phyloP scores from a whole-genome alignment of 208 protist genomes.

The Trypanosoma platydactyli region DNA sequence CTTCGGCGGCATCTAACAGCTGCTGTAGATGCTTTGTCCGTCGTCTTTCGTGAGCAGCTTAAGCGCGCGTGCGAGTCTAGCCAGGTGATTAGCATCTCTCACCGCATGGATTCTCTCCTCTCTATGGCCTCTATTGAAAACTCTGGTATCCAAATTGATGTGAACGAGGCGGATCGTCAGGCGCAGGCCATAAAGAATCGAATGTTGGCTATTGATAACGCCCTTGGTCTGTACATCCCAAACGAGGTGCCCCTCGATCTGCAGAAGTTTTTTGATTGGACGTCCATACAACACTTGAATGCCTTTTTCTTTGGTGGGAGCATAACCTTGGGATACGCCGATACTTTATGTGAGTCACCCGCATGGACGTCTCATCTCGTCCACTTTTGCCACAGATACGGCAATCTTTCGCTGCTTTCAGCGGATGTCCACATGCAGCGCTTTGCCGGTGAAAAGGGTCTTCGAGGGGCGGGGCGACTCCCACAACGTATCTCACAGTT shows the following conservation, averaged over 20 bases:
- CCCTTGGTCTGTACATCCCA: constrained; percentile 61
- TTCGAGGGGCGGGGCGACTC: constrained; percentile 37
- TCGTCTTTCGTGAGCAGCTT: constrained; percentile 61
- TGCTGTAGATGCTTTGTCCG: constrained; percentile 44
- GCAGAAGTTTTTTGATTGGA: constrained; percentile 75
- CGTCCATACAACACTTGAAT: constrained; percentile 58
- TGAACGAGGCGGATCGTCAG: constrained; percentile 56
- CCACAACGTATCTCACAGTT: constrained; percentile 38
- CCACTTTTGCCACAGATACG: constrained; percentile 72
- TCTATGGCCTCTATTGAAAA: constrained; percentile 74
- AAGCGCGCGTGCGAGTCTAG: constrained; percentile 39
- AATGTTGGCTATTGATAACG: constrained; percentile 49
- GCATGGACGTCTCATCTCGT: constrained; percentile 78
- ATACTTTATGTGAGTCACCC: constrained; percentile 26
- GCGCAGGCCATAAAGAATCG: constrained; percentile 52
- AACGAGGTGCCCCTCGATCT: constrained; percentile 69
- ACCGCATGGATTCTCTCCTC: constrained; percentile 84
- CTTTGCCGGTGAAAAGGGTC: constrained; percentile 52
- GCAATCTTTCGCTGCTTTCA: constrained; percentile 44
- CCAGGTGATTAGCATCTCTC: constrained; percentile 64
- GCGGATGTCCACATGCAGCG: constrained; percentile 75
- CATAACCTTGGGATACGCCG: constrained; percentile 47
- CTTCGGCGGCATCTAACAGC: constrained; percentile 48
- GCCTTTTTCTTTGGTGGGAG: constrained; percentile 83
- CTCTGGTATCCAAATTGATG: constrained; percentile 72